phyloP scores from a whole-genome alignment of 495 filamentous ascomycete genomes.

The Xylaria telfairii region DNA sequence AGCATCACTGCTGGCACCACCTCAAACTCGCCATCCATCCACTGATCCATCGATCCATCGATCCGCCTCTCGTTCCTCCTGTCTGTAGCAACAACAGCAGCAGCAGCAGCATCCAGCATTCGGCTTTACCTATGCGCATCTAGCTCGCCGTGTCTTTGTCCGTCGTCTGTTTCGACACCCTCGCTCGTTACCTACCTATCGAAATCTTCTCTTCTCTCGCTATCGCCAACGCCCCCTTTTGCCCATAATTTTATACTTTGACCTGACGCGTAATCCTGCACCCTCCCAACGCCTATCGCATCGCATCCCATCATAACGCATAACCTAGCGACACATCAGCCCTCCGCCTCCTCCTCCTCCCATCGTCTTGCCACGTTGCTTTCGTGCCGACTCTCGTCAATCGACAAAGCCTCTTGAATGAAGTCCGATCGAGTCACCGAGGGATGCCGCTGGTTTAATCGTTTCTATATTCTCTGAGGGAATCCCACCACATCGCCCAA shows the following conservation, averaged over 20 bases:
- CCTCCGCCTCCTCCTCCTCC: not conserved
- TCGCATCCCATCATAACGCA: not conserved
- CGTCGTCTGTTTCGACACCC: conserved; percentile 15
- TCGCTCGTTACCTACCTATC: conserved; percentile 27
- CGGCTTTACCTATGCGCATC: not conserved
- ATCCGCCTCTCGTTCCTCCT: conserved; percentile 10
- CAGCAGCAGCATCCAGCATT: not conserved
- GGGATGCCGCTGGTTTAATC: conserved; percentile 12
- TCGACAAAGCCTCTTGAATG: not conserved
- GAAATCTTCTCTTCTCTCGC: conserved; percentile 16
- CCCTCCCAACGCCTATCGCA: conserved; percentile 8
- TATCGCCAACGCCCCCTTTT: conserved; percentile 21
- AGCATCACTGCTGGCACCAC: conserved; percentile 8
- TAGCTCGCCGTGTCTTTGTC: not conserved
- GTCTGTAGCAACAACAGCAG: too few species aligned
- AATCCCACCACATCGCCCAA: not conserved
- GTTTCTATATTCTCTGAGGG: not conserved
- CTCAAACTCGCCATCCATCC: conserved; percentile 6
- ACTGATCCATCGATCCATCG: conserved; percentile 1
- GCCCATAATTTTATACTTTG: conserved; percentile 22
- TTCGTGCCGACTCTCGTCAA: not conserved
- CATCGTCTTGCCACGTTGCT: not conserved
- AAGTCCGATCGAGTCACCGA: not conserved
- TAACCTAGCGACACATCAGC: not conserved
- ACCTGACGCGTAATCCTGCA: conserved; percentile 25